A percentile compares a stretch with the other conserved stretches of the same genome.
phyloP scores from a whole-genome alignment of 2,329 filamentous ascomycete genomes.

The Pseudocercospora vitis region DNA sequence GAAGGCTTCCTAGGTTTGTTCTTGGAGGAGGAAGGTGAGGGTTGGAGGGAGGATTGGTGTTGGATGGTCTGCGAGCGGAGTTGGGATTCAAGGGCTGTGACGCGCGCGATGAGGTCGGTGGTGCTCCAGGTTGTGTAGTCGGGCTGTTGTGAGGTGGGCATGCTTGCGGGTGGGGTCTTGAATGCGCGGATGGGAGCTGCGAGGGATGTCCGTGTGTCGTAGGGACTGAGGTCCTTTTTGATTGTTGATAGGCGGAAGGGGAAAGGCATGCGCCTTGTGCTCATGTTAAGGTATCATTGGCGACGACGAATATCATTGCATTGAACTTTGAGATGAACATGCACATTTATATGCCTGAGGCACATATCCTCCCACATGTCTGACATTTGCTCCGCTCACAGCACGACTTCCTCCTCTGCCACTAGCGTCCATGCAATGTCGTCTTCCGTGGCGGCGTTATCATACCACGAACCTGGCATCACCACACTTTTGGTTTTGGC shows the following conservation, averaged over 20 bases:
- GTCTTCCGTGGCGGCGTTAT: constrained; percentile 15
- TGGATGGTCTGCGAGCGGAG: constrained; percentile 52
- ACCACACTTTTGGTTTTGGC: constrained; percentile 59
- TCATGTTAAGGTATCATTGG: not conserved
- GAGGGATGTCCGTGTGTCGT: too few species aligned
- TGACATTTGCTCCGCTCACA: too few species aligned
- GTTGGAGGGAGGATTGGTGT: constrained; percentile 31
- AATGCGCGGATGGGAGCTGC: not conserved
- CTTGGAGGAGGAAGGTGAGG: constrained; percentile 17
- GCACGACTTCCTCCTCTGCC: not conserved
- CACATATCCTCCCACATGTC: too few species aligned
- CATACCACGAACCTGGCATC: constrained; percentile 45
- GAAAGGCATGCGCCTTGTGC: constrained; percentile 4
- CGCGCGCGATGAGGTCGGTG: constrained; percentile 65
- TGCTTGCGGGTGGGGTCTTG: not conserved
- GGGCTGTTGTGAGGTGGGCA: not conserved
- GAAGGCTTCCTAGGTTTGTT: constrained; percentile 45
- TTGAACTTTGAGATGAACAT: too few species aligned
- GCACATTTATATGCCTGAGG: too few species aligned
- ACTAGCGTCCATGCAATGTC: not conserved
- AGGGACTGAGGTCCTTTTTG: too few species aligned
- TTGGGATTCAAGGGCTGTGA: constrained; percentile 67
- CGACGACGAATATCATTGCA: too few species aligned
- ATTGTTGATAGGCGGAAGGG: not conserved
- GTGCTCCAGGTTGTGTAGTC: constrained; percentile 69